phyloP scores from a whole-genome alignment of 352 stramenopile species.

The Phytophthora cactorum region DNA sequence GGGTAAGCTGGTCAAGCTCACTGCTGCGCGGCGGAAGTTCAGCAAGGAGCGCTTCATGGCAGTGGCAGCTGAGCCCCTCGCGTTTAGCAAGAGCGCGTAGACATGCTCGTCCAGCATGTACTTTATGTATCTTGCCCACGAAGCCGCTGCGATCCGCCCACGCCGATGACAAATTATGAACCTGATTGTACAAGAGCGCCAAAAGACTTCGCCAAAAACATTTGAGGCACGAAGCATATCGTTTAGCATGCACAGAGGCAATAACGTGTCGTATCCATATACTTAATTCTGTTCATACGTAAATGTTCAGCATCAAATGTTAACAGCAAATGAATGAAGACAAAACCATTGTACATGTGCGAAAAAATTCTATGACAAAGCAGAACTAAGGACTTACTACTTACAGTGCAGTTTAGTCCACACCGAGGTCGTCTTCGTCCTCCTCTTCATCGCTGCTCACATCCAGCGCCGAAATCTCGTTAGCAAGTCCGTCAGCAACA shows the following conservation, averaged over 20 bases:
- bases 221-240: slow-evolving; percentile 21
- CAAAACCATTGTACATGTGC: slow-evolving; percentile 8
- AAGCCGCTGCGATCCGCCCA: slow-evolving; percentile 23
- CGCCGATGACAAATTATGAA: slow-evolving; percentile 37
- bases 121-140: slow-evolving; percentile 28
- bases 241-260: slow-evolving; percentile 21
- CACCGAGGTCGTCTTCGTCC: slow-evolving; percentile 49
- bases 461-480: slow-evolving; percentile 76
- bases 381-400: not conserved
- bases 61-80: slow-evolving; percentile 68
- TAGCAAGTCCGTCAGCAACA: slow-evolving; percentile 64
- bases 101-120: slow-evolving; percentile 22
- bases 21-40: slow-evolving; percentile 87
- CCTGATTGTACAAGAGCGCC: slow-evolving; percentile 42
- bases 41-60: slow-evolving; percentile 81
- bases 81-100: slow-evolving; percentile 53
- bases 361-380: slow-evolving; percentile 22
- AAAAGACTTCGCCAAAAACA: slow-evolving; percentile 16
- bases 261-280: slow-evolving; percentile 40
- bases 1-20: slow-evolving; percentile 80
- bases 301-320: not conserved
- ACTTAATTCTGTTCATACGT: slow-evolving; percentile 37
- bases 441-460: slow-evolving; percentile 88
- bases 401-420: slow-evolving; percentile 44
- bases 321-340: slow-evolving; percentile 10